phyloP scores from a whole-genome alignment of 2,329 filamentous ascomycete genomes.

The Ophiostoma perfectum region DNA sequence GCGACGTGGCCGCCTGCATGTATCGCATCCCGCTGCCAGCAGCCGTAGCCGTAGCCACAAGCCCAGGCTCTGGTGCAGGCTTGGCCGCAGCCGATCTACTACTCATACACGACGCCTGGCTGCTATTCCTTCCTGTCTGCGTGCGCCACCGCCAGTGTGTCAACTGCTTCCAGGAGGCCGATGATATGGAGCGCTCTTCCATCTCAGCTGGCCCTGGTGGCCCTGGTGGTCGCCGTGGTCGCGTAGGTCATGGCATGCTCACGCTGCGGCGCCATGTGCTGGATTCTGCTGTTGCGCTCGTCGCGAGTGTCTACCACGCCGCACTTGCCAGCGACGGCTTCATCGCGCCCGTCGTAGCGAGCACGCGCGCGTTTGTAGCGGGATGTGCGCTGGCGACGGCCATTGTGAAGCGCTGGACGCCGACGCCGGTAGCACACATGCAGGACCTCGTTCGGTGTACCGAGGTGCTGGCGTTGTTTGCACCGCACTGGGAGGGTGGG shows the following conservation, averaged over 20 bases:
- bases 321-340: neutral
- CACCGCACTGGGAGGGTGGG: neutral
- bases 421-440: neutral
- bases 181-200: neutral
- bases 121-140: neutral
- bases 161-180: neutral
- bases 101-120: neutral
- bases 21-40: neutral
- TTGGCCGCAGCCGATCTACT: neutral
- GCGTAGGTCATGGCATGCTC: neutral
- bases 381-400: neutral
- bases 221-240: too few species aligned
- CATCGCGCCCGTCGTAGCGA: neutral
- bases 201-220: too few species aligned
- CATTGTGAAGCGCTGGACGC: neutral
- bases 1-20: neutral
- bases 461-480: constrained; percentile 1
- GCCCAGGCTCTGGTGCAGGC: neutral
- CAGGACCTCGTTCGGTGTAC: neutral
- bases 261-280: neutral
- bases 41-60: too few species aligned
- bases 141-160: neutral
- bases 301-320: neutral
- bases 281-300: neutral
- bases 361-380: neutral